phyloP scores from a whole-genome alignment of 2,329 filamentous ascomycete genomes.

The Dothideomycetidae sp. region DNA sequence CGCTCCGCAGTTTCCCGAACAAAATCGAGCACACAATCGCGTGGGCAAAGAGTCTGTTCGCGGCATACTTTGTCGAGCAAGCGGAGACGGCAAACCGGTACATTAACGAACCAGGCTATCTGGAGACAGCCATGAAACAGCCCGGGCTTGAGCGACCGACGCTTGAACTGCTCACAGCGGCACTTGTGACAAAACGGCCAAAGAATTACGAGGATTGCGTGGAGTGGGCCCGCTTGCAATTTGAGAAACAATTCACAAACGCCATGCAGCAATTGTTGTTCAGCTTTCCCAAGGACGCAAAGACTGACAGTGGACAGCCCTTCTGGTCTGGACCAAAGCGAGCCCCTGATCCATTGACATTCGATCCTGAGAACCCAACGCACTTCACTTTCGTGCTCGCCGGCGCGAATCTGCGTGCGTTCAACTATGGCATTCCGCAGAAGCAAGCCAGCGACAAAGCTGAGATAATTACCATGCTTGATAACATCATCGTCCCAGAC shows the following conservation, averaged over 20 bases:
- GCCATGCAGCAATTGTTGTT: constrained; percentile 87
- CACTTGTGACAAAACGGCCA: constrained; percentile 80
- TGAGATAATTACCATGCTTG: constrained; percentile 65
- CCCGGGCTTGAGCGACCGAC: constrained; percentile 91
- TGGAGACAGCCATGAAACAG: constrained; percentile 76
- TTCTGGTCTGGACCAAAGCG: constrained; percentile 99
- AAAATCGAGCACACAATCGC: constrained; percentile 97
- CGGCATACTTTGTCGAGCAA: constrained; percentile 83
- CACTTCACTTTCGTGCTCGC: constrained; percentile 82
- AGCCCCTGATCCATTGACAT: constrained; percentile 80
- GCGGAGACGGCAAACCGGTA: constrained; percentile 86
- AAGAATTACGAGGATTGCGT: constrained; percentile 92
- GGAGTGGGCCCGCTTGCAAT: constrained; percentile 82
- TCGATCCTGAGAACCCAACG: constrained; percentile 68
- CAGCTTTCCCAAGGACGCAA: constrained; percentile 93
- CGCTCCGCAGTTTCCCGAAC: constrained; percentile 92
- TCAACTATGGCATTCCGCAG: constrained; percentile 95
- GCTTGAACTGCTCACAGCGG: constrained; percentile 78
- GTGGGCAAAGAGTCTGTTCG: constrained; percentile 92
- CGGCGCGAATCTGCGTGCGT: constrained; percentile 83
- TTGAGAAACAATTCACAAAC: constrained; percentile 95
- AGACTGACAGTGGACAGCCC: constrained; percentile 70
- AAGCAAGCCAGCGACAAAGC: constrained; percentile 51
- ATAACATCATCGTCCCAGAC: constrained; percentile 90
- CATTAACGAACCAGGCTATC: constrained; percentile 77